Evolutionary conservation across 306 rosid genomes (phyloP), one percentile per base, ranked within the genome.

Genomic region (Crataegus laevigata): DNA sequence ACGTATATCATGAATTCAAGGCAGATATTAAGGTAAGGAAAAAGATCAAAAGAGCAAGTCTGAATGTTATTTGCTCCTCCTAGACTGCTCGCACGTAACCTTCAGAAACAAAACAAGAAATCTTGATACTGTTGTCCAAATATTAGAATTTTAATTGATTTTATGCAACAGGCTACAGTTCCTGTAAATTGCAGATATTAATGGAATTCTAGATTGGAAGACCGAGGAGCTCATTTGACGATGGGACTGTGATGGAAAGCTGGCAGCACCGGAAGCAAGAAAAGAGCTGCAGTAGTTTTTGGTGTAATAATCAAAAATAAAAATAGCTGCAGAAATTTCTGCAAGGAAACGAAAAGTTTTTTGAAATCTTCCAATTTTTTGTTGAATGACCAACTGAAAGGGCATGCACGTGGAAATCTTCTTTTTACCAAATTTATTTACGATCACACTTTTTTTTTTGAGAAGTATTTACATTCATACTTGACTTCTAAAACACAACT

Each of bases 221-320:
- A 73, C 28, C 77, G 77, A 75, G 65, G 65, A 52, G 67, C 45
- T 68, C 64, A 12, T 67, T 78, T 43, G 61, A 12, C 32, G 78
- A 77, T 65, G 86, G 38, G 71, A 66, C 55, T 54, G 73, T 77
- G 81, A 78, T 25, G 66, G 73, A 85, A 80, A 83, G 80, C 79
- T 81, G 89, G 77, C 76, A 70, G 77, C 81, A 75, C 84, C 77
- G 71, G 67, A 34, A 80, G 51, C 75, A 78, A 66, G 60, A 79
- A 73, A 79, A 73, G 73, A 64, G 75, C 79, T 66, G 86, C 79
- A 75, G 32, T 18, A 8, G 17, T 30, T 60, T 60, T 14, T 60
- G 36, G 32, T 47, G 54, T 47, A 15, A n/a, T 21, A 54, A 9
- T 55, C 18, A 13, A 59, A 59, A 60, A 25, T 5, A 29, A 29